A percentile compares a stretch with the other conserved stretches of the same genome.
These are phyloP conservation scores for Alternaria solani DNA, from an alignment of 2,329 filamentous ascomycete species.

Conservation along the genomic window DNA sequence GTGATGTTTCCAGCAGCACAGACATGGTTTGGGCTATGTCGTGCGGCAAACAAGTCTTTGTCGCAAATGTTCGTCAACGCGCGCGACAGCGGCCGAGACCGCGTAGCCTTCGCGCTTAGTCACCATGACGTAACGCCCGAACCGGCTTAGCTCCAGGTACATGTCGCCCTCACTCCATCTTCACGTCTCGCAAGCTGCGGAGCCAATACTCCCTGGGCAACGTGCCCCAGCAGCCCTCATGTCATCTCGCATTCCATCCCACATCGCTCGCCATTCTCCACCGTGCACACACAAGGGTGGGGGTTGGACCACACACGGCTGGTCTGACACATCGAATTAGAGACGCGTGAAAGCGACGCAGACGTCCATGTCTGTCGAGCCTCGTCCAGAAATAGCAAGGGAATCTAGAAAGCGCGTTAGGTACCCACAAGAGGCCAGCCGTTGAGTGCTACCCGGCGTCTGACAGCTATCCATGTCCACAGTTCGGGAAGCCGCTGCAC, in stretches of 20 bases:
- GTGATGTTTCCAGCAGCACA: conserved; percentile 89
- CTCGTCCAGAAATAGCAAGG: conserved; percentile 2
- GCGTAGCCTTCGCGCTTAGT: conserved; percentile 25
- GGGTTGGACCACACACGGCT: background rate
- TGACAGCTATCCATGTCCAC: conserved; percentile 18
- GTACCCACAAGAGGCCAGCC: conserved; percentile 16
- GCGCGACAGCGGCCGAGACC: conserved; percentile 9
- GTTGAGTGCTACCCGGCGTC: conserved; percentile 19
- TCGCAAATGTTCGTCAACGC: conserved; percentile 28
- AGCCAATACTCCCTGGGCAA: conserved; percentile 16
- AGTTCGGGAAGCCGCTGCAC: conserved; percentile 17
- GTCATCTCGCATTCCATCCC: background rate
- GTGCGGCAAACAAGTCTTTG: conserved; percentile 25
- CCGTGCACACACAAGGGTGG: background rate
- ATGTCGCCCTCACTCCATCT: conserved; percentile 9
- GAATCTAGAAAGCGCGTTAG: conserved; percentile 15
- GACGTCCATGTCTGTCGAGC: background rate
- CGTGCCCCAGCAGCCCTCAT: conserved; percentile 13
- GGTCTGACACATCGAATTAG: conserved; percentile 5
- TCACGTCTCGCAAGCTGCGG: conserved; percentile 14
- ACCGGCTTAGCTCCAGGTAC: conserved; percentile 16
- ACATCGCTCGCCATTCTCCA: background rate
- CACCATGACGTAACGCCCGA: conserved; percentile 23
- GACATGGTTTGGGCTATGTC: conserved; percentile 69
- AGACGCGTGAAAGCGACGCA: background rate